A percentile compares a stretch with the other conserved stretches of the same genome.
phyloP scores from a whole-genome alignment of 805 yeast species.

The Tetrapisispora taiwanensis region DNA sequence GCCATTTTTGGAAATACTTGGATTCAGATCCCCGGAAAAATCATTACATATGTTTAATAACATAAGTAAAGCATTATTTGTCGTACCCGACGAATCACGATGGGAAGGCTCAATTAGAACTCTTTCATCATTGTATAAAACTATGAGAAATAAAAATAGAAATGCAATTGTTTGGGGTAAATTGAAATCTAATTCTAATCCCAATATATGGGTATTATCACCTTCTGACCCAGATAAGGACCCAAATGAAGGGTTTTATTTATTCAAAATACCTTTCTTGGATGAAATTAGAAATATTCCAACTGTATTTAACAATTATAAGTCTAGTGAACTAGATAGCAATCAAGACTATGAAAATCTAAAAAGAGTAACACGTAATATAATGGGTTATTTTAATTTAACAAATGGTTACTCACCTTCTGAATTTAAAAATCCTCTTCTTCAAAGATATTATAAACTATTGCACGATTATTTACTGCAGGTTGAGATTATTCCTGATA shows the following conservation, averaged over 20 bases:
- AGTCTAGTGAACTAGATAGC: background rate
- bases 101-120: conserved; percentile 56
- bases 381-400: conserved; percentile 35
- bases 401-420: conserved; percentile 44
- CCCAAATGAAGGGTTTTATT: conserved; percentile 56
- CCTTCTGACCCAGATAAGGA: conserved; percentile 35
- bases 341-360: conserved; percentile 17
- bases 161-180: conserved; percentile 71
- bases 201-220: conserved; percentile 47
- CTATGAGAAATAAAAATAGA: conserved; percentile 40
- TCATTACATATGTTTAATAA: conserved; percentile 43
- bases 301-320: conserved; percentile 4
- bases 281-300: conserved; percentile 72
- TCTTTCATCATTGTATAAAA: conserved; percentile 55
- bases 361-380: conserved; percentile 16
- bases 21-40: conserved; percentile 43
- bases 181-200: conserved; percentile 41
- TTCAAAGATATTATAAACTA: conserved; percentile 56
- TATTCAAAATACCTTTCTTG: conserved; percentile 58
- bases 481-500: conserved; percentile 23
- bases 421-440: conserved; percentile 52
- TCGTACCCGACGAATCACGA: conserved; percentile 56
- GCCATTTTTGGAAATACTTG: conserved; percentile 54
- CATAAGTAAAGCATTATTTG: conserved; percentile 45
- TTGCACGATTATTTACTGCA: conserved; percentile 60